A percentile compares a stretch with the other conserved stretches of the same genome.
Conservation (phyloP, 208 protist genomes). For the Leishmania lainsoni region DNA sequence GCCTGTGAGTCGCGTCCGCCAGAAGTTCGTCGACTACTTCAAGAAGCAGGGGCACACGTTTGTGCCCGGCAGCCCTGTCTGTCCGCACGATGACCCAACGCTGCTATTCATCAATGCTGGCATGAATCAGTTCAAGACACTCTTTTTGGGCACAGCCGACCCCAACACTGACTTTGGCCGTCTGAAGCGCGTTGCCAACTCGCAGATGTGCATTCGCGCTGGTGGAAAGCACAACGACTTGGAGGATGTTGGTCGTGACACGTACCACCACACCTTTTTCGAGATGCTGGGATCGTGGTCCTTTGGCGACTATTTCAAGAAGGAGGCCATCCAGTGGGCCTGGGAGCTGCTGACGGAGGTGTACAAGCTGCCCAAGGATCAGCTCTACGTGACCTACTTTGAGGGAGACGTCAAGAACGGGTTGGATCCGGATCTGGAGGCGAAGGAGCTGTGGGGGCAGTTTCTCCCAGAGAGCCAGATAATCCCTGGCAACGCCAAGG, state of each 20-base stretch:
- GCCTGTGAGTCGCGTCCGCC: slow-evolving; percentile 87
- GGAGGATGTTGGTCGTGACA: slow-evolving; percentile 99
- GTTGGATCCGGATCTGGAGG: slow-evolving; percentile 93
- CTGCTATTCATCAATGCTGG: slow-evolving; percentile 99
- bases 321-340: slow-evolving; percentile 96
- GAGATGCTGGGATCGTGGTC: slow-evolving; percentile 99
- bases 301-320: slow-evolving; percentile 99
- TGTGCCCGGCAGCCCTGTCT: slow-evolving; percentile 91
- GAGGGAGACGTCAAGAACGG: slow-evolving; percentile 91
- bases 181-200: slow-evolving; percentile 96
- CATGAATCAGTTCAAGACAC: slow-evolving; percentile 98
- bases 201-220: slow-evolving; percentile 99
- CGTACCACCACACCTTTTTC: slow-evolving; percentile 99
- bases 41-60: slow-evolving; percentile 91
- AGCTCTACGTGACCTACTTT: slow-evolving; percentile 99
- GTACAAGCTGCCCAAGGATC: slow-evolving; percentile 91
- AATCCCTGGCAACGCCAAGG: slow-evolving; percentile 94
- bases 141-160: slow-evolving; percentile 97
- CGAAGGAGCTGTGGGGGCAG: slow-evolving; percentile 93
- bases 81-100: slow-evolving; percentile 98
- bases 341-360: slow-evolving; percentile 98
- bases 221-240: slow-evolving; percentile 99
- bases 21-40: slow-evolving; percentile 97
- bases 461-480: slow-evolving; percentile 92
- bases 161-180: slow-evolving; percentile 92